Conservation (phyloP, 2,329 filamentous ascomycete genomes). For the Exophiala sp. region DNA sequence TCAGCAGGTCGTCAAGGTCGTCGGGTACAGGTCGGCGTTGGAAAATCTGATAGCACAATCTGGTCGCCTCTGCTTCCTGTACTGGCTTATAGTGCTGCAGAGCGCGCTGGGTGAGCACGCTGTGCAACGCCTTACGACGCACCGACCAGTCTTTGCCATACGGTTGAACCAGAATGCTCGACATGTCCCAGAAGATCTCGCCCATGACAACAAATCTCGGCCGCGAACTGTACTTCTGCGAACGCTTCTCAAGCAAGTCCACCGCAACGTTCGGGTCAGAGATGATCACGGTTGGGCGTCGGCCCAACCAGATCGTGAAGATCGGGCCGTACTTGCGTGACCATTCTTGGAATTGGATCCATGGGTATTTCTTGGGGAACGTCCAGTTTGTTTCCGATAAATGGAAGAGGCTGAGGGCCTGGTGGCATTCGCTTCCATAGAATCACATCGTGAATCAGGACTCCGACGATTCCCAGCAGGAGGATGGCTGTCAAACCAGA, state of each 20-base stretch:
- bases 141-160: slow-evolving; percentile 40
- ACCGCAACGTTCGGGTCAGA: slow-evolving; percentile 34
- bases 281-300: slow-evolving; percentile 33
- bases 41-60: slow-evolving; percentile 33
- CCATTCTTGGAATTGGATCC: slow-evolving; percentile 35
- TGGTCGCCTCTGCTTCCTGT: slow-evolving; percentile 32
- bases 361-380: slow-evolving; percentile 30
- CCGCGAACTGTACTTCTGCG: slow-evolving; percentile 37
- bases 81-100: slow-evolving; percentile 34
- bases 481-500: slow-evolving; percentile 12
- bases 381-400: slow-evolving; percentile 33
- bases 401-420: slow-evolving; percentile 30
- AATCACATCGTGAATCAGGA: slow-evolving; percentile 23
- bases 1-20: slow-evolving; percentile 35
- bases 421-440: slow-evolving; percentile 28
- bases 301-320: slow-evolving; percentile 26
- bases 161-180: slow-evolving; percentile 42
- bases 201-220: slow-evolving; percentile 30
- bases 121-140: slow-evolving; percentile 35
- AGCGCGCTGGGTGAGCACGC: slow-evolving; percentile 41
- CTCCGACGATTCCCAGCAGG: slow-evolving; percentile 11
- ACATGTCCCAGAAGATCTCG: slow-evolving; percentile 25
- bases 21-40: slow-evolving; percentile 21
- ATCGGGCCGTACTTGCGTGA: slow-evolving; percentile 35
- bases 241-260: slow-evolving; percentile 38